Evolutionary conservation across 352 stramenopile genomes (phyloP).

Genomic region (Phytophthora rubi): DNA sequence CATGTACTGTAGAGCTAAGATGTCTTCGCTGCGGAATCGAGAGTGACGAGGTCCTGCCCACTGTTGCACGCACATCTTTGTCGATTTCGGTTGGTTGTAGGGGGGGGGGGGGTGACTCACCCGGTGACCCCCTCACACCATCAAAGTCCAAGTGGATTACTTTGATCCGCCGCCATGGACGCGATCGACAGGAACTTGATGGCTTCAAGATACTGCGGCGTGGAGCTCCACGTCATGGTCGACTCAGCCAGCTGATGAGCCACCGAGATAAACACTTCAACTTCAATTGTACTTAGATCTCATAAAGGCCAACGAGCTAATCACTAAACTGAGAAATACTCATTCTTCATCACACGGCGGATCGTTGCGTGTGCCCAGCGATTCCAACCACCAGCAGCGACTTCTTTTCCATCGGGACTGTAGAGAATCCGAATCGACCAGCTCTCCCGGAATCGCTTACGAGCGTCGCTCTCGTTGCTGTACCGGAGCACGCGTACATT

Average conservation of each 20-base stretch:
- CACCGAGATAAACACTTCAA: slow-evolving; percentile 10
- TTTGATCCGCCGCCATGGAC: neutral
- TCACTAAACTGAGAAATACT: slow-evolving; percentile 15
- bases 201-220: neutral
- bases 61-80: slow-evolving; percentile 22
- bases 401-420: slow-evolving; percentile 14
- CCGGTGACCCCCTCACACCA: slow-evolving; percentile 5
- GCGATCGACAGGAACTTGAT: neutral
- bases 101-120: neutral
- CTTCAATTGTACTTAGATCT: slow-evolving; percentile 1
- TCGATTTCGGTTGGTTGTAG: neutral
- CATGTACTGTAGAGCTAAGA: neutral
- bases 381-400: slow-evolving; percentile 21
- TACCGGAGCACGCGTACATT: slow-evolving; percentile 33
- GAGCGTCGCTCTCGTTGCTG: slow-evolving; percentile 14
- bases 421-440: slow-evolving; percentile 33
- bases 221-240: neutral
- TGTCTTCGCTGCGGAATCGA: slow-evolving; percentile 5
- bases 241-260: neutral
- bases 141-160: neutral
- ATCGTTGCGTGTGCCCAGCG: slow-evolving; percentile 23
- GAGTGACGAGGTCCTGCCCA: slow-evolving; percentile 1
- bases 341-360: slow-evolving; percentile 23
- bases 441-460: slow-evolving; percentile 19
- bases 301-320: neutral